A percentile compares a stretch with the other conserved stretches of the same genome.
Evolutionary conservation across 1,284 basidiomycete genomes (phyloP).

Genomic region (Ceratobasidium theobromae): DNA sequence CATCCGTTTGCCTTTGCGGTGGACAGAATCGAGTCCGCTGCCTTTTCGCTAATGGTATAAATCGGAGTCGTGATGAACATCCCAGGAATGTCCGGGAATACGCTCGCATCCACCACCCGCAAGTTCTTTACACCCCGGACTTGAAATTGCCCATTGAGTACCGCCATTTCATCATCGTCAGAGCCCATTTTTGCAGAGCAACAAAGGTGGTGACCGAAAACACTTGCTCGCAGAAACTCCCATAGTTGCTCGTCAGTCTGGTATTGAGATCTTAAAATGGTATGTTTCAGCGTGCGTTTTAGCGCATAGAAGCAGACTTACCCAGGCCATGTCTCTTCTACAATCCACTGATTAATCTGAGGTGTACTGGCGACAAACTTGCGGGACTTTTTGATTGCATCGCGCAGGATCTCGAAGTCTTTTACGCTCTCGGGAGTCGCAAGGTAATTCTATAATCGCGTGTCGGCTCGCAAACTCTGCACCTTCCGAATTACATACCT

Average conservation of each 20-base stretch:
- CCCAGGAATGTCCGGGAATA: conserved; percentile 19
- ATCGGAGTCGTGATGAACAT: conserved; percentile 29
- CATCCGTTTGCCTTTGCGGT: not conserved
- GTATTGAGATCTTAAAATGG: not conserved
- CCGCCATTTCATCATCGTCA: not conserved
- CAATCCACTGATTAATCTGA: not conserved
- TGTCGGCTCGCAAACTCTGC: not conserved
- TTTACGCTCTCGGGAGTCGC: not conserved
- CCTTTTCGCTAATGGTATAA: conserved; percentile 28
- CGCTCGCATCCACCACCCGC: conserved; percentile 27
- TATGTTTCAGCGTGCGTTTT: not conserved
- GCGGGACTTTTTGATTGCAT: not conserved
- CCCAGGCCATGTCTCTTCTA: conserved; percentile 16
- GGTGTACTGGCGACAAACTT: not conserved
- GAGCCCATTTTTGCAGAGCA: conserved; percentile 29
- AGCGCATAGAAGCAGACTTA: not conserved
- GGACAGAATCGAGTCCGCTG: conserved; percentile 11
- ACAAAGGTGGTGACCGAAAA: conserved; percentile 22
- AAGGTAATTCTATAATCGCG: not conserved
- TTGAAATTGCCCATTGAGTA: not conserved
- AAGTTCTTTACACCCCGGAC: conserved; percentile 22
- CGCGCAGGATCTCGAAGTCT: not conserved
- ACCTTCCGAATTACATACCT: not conserved
- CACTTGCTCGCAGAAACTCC: conserved; percentile 11
- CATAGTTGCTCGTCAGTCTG: not conserved